Percentiles rank a stretch among this genome's conserved stretches.
These are phyloP conservation scores for Rhodamnia rubescens DNA, from an alignment of 345 rosid genomes.

Conservation along the genomic window DNA sequence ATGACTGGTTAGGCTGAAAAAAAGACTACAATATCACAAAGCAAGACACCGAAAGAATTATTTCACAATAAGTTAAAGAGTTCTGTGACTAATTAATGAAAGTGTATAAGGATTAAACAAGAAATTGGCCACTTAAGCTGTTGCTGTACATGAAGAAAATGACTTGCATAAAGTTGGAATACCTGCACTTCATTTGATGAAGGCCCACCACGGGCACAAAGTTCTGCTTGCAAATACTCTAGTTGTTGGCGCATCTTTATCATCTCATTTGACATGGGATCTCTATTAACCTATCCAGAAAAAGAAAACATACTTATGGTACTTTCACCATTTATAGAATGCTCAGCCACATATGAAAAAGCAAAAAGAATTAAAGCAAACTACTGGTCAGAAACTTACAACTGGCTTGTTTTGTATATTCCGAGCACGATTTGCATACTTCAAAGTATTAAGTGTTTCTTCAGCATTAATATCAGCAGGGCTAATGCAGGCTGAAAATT, in stretches of 20 bases:
- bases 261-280: slow-evolving; percentile 96
- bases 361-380: background rate
- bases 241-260: slow-evolving; percentile 94
- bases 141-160: background rate
- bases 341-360: background rate
- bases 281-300: slow-evolving; percentile 65
- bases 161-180: slow-evolving; percentile 1
- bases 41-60: background rate
- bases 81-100: background rate
- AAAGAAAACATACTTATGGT: background rate
- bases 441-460: slow-evolving; percentile 93
- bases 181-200: slow-evolving; percentile 85
- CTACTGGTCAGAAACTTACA: slow-evolving; percentile 39
- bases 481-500: slow-evolving; percentile 81
- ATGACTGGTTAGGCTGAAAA: background rate
- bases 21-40: background rate
- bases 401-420: slow-evolving; percentile 95
- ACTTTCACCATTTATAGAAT: background rate
- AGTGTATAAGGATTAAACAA: background rate
- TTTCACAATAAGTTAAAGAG: background rate
- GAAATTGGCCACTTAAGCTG: background rate
- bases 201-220: slow-evolving; percentile 72
- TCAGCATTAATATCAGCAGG: slow-evolving; percentile 99
- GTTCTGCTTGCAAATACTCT: slow-evolving; percentile 93
- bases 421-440: slow-evolving; percentile 99